phyloP scores from a whole-genome alignment of 2,329 filamentous ascomycete genomes.

The Neoscytalidium dimidiatum region DNA sequence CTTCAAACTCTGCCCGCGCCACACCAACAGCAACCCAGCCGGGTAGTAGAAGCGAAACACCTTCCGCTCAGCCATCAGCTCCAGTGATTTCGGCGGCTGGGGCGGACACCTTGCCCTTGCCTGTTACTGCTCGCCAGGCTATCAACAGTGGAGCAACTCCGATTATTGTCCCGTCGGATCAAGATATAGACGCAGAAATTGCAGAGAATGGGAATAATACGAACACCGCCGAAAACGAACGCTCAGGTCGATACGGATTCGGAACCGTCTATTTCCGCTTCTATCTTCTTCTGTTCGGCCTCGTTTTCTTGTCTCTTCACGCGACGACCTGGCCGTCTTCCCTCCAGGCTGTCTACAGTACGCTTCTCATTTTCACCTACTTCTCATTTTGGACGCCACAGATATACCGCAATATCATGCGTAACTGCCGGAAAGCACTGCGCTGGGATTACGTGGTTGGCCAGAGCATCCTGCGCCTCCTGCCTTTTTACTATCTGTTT shows the following conservation, averaged over 20 bases:
- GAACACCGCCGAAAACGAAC: conserved; percentile 33
- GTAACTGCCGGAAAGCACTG: conserved; percentile 90
- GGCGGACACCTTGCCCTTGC: conserved; percentile 48
- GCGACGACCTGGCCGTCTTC: conserved; percentile 58
- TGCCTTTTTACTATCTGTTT: conserved; percentile 87
- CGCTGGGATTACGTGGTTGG: conserved; percentile 88
- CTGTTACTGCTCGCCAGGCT: conserved; percentile 46
- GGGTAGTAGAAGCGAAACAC: conserved; percentile 24
- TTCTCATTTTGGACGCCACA: conserved; percentile 92
- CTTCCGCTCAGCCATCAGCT: conserved; percentile 22
- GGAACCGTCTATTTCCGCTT: conserved; percentile 63
- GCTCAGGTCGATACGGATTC: conserved; percentile 44
- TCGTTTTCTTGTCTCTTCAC: conserved; percentile 62
- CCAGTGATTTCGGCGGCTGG: conserved; percentile 32
- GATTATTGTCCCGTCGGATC: conserved; percentile 61
- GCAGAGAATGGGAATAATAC: conserved; percentile 32
- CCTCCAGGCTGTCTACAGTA: conserved; percentile 56
- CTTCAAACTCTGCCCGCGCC: conserved; percentile 19
- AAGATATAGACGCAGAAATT: conserved; percentile 48
- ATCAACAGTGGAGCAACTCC: conserved; percentile 49
- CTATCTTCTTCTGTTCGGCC: conserved; percentile 59
- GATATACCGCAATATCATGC: conserved; percentile 84
- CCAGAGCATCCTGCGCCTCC: conserved; percentile 74
- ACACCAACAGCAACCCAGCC: conserved; percentile 26
- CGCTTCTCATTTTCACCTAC: conserved; percentile 70